phyloP scores from a whole-genome alignment of 441 rosid genomes.

The Aleurites moluccanus region DNA sequence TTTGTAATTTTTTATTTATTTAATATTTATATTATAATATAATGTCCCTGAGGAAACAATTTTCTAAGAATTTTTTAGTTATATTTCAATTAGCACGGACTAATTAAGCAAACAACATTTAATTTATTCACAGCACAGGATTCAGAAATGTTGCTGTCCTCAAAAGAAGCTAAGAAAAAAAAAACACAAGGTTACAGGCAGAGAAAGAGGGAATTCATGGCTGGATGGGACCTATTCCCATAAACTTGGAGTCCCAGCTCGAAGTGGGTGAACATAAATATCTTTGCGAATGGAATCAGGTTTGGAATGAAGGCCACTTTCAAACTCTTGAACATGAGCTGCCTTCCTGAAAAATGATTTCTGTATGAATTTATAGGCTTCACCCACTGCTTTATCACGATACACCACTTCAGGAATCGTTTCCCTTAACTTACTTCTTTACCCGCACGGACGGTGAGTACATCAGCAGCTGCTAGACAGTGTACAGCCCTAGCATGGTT shows the following conservation, averaged over 20 bases:
- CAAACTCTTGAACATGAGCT: slow-evolving; percentile 49
- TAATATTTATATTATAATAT: too few relatives aligned
- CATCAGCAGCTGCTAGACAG: slow-evolving; percentile 48
- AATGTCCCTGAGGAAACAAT: too few relatives aligned
- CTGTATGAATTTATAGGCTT: slow-evolving; percentile 36
- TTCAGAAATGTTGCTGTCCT: too few relatives aligned
- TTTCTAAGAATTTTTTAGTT: too few relatives aligned
- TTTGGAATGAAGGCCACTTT: not conserved
- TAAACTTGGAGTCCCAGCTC: slow-evolving; percentile 39
- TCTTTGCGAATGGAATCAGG: slow-evolving; percentile 37
- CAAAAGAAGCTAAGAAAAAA: too few relatives aligned
- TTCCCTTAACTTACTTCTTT: slow-evolving; percentile 52
- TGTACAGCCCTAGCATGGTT: slow-evolving; percentile 22
- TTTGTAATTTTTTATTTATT: too few relatives aligned
- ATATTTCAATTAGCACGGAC: too few relatives aligned
- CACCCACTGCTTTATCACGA: slow-evolving; percentile 50
- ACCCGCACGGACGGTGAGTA: slow-evolving; percentile 54
- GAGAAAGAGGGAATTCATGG: not conserved
- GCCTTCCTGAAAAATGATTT: slow-evolving; percentile 55
- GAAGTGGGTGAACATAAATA: slow-evolving; percentile 30
- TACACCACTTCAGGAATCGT: slow-evolving; percentile 46
- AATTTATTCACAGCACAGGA: too few relatives aligned
- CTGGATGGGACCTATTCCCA: slow-evolving; percentile 42
- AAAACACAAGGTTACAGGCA: not conserved
- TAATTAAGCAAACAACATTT: not conserved